Evolutionary conservation across 1,139 yeast species (phyloP).

Genomic region (Saccharomycopsis hybrid): DNA sequence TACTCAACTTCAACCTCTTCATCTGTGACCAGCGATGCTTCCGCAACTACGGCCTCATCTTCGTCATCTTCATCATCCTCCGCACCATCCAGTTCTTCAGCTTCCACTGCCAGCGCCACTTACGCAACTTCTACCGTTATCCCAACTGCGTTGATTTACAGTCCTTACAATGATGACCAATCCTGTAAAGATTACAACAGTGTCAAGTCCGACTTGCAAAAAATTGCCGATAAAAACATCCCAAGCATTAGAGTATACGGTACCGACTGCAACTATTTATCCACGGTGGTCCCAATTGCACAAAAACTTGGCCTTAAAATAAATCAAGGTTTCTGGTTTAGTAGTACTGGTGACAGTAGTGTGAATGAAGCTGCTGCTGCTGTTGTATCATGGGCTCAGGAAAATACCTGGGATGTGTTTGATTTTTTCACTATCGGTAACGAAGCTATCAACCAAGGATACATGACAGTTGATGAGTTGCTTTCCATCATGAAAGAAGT

Average conservation of each 20-base stretch:
- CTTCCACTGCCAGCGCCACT: slow-evolving; percentile 20
- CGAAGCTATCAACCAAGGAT: slow-evolving; percentile 70
- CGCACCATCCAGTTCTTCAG: slow-evolving; percentile 22
- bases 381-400: slow-evolving; percentile 41
- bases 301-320: slow-evolving; percentile 57
- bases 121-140: slow-evolving; percentile 29
- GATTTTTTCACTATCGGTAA: slow-evolving; percentile 77
- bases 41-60: slow-evolving; percentile 24
- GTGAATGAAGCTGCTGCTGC: slow-evolving; percentile 53
- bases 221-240: slow-evolving; percentile 57
- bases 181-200: slow-evolving; percentile 54
- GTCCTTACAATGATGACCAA: slow-evolving; percentile 69
- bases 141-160: slow-evolving; percentile 64
- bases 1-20: slow-evolving; percentile 20
- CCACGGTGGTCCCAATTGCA: slow-evolving; percentile 60
- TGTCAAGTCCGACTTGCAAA: slow-evolving; percentile 53
- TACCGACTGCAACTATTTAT: slow-evolving; percentile 70
- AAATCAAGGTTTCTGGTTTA: slow-evolving; percentile 86
- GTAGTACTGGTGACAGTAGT: slow-evolving; percentile 54
- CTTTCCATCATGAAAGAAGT: slow-evolving; percentile 58
- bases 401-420: slow-evolving; percentile 60
- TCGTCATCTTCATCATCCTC: slow-evolving; percentile 33
- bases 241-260: slow-evolving; percentile 69
- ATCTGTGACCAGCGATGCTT: slow-evolving; percentile 11
- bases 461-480: slow-evolving; percentile 50